phyloP scores from a whole-genome alignment of 768 basidiomycete species.

The Clavulina sp. region DNA sequence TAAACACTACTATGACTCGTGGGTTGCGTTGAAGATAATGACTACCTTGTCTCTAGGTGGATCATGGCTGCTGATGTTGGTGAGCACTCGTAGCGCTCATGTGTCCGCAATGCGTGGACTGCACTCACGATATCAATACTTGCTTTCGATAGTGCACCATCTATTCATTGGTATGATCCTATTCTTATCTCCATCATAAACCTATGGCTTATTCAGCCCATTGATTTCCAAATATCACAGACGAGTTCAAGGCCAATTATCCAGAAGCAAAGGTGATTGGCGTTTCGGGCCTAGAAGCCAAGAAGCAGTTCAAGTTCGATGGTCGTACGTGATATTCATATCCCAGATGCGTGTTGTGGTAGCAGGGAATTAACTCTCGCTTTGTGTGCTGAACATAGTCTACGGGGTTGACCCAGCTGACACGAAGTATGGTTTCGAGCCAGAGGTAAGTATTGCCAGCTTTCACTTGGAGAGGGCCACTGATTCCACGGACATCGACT shows the following conservation, averaged over 20 bases:
- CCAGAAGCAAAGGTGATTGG: slow-evolving; percentile 56
- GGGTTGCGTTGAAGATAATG: not conserved
- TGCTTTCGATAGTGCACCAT: too few relatives aligned
- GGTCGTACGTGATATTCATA: too few relatives aligned
- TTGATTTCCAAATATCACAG: too few relatives aligned
- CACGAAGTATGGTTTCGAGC: slow-evolving; percentile 24
- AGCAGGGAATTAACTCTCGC: not conserved
- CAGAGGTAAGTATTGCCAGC: slow-evolving; percentile 17
- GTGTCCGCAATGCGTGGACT: not conserved
- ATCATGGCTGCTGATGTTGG: not conserved
- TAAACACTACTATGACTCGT: not conserved
- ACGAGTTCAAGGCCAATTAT: slow-evolving; percentile 36
- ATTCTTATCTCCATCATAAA: too few relatives aligned
- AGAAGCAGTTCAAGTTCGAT: slow-evolving; percentile 40
- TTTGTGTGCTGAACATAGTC: slow-evolving; percentile 9
- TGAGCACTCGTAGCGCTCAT: not conserved
- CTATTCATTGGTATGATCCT: too few relatives aligned
- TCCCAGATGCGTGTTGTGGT: too few relatives aligned
- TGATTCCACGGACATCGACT: not conserved
- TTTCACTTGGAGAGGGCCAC: too few relatives aligned
- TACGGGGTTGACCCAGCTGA: slow-evolving; percentile 19
- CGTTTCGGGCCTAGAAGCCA: slow-evolving; percentile 33
- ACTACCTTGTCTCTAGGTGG: not conserved
- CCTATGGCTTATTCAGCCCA: too few relatives aligned
- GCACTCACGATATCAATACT: too few relatives aligned